Conservation (phyloP, 495 filamentous ascomycete genomes). For the Lindgomyces ingoldianus region DNA sequence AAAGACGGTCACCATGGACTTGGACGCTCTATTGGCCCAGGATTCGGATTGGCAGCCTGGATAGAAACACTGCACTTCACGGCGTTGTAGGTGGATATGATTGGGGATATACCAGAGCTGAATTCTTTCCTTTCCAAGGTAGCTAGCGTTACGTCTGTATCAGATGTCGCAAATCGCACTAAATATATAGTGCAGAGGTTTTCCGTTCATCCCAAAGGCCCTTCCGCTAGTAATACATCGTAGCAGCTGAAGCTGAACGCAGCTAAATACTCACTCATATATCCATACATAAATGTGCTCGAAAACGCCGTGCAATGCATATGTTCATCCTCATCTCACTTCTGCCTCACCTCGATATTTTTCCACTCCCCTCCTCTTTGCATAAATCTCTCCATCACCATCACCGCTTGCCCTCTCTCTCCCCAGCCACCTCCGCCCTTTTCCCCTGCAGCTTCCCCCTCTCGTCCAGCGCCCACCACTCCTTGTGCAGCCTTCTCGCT, state of each 20-base stretch:
- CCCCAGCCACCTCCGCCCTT: slow-evolving; percentile 43
- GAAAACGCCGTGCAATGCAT: slow-evolving; percentile 24
- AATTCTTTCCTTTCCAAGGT: not conserved
- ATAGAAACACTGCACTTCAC: slow-evolving; percentile 31
- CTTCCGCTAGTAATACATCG: slow-evolving; percentile 11
- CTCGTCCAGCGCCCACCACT: slow-evolving; percentile 59
- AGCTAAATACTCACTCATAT: too few species aligned
- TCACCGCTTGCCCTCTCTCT: slow-evolving; percentile 58
- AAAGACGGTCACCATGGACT: too few species aligned
- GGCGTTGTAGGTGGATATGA: slow-evolving; percentile 33
- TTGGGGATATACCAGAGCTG: slow-evolving; percentile 32
- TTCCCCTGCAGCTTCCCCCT: slow-evolving; percentile 46
- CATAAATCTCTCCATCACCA: slow-evolving; percentile 2
- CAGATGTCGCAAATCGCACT: too few species aligned
- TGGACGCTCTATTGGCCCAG: too few species aligned
- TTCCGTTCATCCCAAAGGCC: too few species aligned
- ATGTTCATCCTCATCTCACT: not conserved
- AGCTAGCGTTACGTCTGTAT: not conserved
- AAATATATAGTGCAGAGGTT: too few species aligned
- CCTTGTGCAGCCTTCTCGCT: slow-evolving; percentile 48
- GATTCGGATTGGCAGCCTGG: not conserved
- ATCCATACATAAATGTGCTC: too few species aligned
- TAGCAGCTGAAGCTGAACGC: too few species aligned
- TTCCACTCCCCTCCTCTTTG: slow-evolving; percentile 5
- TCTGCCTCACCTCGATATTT: slow-evolving; percentile 3